These are phyloP conservation scores for Coemansia sp. DNA, from an alignment of 192 early-diverging fungal species.

Conservation along the genomic window DNA sequence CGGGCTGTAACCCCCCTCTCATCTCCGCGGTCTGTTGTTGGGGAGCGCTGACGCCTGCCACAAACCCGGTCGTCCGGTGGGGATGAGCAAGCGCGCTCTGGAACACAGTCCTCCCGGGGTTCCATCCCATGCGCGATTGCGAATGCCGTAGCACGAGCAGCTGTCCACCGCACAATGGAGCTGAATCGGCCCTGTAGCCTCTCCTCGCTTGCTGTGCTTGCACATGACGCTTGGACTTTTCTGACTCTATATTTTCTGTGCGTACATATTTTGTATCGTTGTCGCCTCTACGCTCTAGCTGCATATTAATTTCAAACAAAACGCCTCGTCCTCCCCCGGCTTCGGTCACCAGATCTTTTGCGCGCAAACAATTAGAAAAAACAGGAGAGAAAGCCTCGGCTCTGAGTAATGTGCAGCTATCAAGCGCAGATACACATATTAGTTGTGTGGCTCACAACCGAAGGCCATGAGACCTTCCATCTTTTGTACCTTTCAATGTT, in stretches of 20 bases:
- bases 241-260: not conserved
- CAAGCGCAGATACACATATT: not conserved
- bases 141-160: constrained; percentile 6
- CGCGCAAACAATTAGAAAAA: not conserved
- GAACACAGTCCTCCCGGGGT: constrained; percentile 1
- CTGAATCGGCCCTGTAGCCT: too few relatives aligned
- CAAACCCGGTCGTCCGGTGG: not conserved
- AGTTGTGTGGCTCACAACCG: not conserved
- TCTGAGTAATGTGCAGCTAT: not conserved
- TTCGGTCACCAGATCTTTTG: not conserved
- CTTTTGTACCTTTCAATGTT: not conserved
- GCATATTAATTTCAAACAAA: constrained; percentile 3
- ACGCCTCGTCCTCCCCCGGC: not conserved
- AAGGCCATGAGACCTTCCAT: not conserved
- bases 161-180: too few relatives aligned
- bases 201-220: too few relatives aligned
- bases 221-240: too few relatives aligned
- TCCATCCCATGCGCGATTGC: constrained; percentile 16
- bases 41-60: not conserved
- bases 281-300: not conserved
- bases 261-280: not conserved
- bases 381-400: not conserved
- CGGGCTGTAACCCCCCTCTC: constrained; percentile 3
- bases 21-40: not conserved
- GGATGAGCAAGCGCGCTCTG: not conserved